Conservation (phyloP, 208 protist genomes). For the Phytomonas francai region DNA sequence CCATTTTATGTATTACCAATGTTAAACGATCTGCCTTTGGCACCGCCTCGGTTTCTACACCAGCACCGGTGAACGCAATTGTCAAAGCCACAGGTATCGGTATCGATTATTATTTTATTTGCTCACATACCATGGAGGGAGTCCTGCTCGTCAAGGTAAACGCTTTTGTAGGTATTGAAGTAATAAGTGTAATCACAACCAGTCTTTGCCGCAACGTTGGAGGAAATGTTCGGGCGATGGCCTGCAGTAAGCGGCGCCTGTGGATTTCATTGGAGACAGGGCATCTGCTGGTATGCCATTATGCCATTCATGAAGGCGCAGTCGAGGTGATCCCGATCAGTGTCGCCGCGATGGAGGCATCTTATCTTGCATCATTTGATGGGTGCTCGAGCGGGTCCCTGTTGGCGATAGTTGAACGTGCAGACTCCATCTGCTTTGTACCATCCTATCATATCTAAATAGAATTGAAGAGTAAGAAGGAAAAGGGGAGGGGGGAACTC, state of each 20-base stretch:
- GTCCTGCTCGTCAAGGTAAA: constrained; percentile 57
- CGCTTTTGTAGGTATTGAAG: constrained; percentile 51
- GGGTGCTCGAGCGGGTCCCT: constrained; percentile 59
- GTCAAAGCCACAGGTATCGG: constrained; percentile 40
- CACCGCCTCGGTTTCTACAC: constrained; percentile 13
- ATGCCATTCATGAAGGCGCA: constrained; percentile 21
- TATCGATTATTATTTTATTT: constrained; percentile 52
- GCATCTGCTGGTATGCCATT: constrained; percentile 71
- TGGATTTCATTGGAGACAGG: constrained; percentile 63
- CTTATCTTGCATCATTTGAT: constrained; percentile 32
- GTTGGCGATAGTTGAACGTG: constrained; percentile 52
- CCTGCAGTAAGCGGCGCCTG: constrained; percentile 51
- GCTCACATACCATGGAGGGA: constrained; percentile 40
- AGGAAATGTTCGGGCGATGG: constrained; percentile 39
- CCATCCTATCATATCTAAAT: constrained; percentile 63
- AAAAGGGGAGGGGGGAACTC: background rate
- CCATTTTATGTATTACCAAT: constrained; percentile 34
- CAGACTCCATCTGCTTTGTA: constrained; percentile 40
- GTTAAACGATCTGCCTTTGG: constrained; percentile 14
- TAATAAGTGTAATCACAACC: constrained; percentile 59
- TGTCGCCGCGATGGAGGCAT: constrained; percentile 39
- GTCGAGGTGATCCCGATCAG: constrained; percentile 60
- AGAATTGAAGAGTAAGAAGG: background rate
- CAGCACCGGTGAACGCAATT: constrained; percentile 47
- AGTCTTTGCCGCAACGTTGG: constrained; percentile 57